These are phyloP conservation scores for Xerocomellus chrysenteron DNA, from an alignment of 768 basidiomycete species.

Conservation along the genomic window DNA sequence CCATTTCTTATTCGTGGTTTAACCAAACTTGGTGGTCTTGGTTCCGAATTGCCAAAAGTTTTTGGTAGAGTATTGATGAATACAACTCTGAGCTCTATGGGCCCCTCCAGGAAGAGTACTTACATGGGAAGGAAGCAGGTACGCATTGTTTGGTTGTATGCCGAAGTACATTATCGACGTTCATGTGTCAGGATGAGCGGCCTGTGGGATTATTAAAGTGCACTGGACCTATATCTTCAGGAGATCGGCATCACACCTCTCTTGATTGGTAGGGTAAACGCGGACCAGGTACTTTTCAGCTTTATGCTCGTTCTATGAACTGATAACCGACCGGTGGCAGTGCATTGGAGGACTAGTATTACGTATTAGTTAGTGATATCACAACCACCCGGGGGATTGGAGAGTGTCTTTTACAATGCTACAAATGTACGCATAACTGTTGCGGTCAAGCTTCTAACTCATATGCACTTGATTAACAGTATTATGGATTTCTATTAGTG, in stretches of 20 bases:
- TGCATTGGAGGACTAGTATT: slow-evolving; percentile 66
- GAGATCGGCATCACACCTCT: slow-evolving; percentile 63
- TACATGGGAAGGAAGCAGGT: slow-evolving; percentile 52
- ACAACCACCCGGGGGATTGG: slow-evolving; percentile 59
- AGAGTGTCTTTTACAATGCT: slow-evolving; percentile 59
- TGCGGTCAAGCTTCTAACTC: neutral
- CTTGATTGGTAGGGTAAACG: slow-evolving; percentile 64
- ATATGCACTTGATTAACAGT: slow-evolving; percentile 28
- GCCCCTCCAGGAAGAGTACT: slow-evolving; percentile 55
- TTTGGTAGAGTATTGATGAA: slow-evolving; percentile 58
- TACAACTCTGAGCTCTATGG: slow-evolving; percentile 63
- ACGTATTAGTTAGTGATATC: slow-evolving; percentile 53
- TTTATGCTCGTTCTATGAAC: neutral
- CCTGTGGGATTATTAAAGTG: slow-evolving; percentile 63
- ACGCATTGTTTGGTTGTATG: neutral
- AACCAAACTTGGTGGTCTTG: slow-evolving; percentile 51
- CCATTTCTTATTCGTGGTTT: slow-evolving; percentile 59
- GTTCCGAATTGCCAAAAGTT: slow-evolving; percentile 48
- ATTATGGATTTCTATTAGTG: slow-evolving; percentile 43
- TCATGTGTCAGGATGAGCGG: slow-evolving; percentile 53
- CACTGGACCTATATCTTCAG: slow-evolving; percentile 59
- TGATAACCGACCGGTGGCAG: slow-evolving; percentile 27
- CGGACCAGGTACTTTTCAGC: slow-evolving; percentile 51
- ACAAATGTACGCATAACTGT: slow-evolving; percentile 42
- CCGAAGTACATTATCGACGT: neutral